Conservation (phyloP, 768 basidiomycete genomes). For the Tricholoma sp. region DNA sequence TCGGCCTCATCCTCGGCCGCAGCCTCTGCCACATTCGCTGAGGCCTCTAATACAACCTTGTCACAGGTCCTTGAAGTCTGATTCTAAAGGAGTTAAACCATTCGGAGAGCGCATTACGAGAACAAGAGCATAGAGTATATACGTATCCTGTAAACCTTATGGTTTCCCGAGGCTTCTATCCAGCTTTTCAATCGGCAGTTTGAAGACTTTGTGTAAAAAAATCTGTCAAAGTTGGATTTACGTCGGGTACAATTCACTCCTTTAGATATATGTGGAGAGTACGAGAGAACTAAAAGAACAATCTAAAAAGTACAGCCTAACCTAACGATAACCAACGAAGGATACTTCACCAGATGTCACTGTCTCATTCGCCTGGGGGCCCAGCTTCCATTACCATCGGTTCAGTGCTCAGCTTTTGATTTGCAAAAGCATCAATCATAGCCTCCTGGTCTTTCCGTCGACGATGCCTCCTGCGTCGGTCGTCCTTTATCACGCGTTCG, state of each 20-base stretch:
- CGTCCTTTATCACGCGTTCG: conserved; percentile 81
- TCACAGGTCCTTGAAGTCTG: too few species aligned
- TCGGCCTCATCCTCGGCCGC: too few species aligned
- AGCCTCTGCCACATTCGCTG: too few species aligned
- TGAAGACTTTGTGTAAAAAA: too few species aligned
- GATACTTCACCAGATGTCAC: background rate
- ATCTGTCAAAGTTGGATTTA: too few species aligned
- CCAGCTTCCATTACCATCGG: conserved; percentile 17
- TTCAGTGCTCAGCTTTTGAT: conserved; percentile 37
- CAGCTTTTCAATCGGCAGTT: too few species aligned
- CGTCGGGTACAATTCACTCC: background rate
- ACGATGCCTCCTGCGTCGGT: conserved; percentile 74
- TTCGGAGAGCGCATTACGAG: too few species aligned
- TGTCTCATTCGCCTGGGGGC: conserved; percentile 17
- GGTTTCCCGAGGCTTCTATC: too few species aligned
- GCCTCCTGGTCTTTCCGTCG: conserved; percentile 81
- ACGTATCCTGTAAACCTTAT: too few species aligned
- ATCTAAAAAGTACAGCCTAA: conserved; percentile 1
- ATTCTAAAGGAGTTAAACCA: too few species aligned
- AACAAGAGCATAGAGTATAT: too few species aligned
- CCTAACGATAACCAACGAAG: background rate
- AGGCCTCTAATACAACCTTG: too few species aligned
- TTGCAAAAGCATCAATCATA: conserved; percentile 76
- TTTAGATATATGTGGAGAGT: background rate
- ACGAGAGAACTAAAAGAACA: background rate